Conservation (phyloP, 805 yeast species). For the Suhomyces emberorum region DNA sequence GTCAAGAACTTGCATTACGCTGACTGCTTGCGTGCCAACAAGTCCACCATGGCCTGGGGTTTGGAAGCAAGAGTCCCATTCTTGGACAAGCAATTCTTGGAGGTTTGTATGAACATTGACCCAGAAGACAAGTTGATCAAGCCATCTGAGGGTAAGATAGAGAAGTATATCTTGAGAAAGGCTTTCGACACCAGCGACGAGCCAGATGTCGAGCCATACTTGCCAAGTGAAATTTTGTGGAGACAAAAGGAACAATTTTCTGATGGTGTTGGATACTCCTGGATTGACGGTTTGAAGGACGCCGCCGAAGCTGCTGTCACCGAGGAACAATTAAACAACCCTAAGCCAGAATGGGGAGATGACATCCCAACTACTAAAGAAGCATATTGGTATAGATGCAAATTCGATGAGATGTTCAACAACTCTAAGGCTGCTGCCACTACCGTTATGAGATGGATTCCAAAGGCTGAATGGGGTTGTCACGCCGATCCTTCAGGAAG, state of each 20-base stretch:
- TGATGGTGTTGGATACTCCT: constrained; percentile 99
- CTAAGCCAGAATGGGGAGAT: constrained; percentile 93
- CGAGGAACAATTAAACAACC: constrained; percentile 87
- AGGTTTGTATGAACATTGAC: constrained; percentile 89
- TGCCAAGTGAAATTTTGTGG: constrained; percentile 96
- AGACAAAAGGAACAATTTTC: constrained; percentile 99
- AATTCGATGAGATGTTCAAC: constrained; percentile 86
- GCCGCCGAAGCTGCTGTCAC: constrained; percentile 82
- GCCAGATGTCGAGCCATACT: constrained; percentile 73
- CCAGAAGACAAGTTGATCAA: constrained; percentile 88
- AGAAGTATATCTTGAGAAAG: constrained; percentile 93
- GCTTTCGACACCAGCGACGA: constrained; percentile 94
- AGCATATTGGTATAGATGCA: constrained; percentile 98
- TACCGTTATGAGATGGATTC: constrained; percentile 99
- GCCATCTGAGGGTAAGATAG: constrained; percentile 71
- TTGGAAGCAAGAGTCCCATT: constrained; percentile 99
- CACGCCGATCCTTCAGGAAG: constrained; percentile 98
- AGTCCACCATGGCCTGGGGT: constrained; percentile 99
- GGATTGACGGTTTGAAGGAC: constrained; percentile 98
- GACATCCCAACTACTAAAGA: constrained; percentile 97
- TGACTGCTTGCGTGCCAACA: constrained; percentile 98
- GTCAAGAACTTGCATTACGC: constrained; percentile 96
- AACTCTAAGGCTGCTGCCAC: constrained; percentile 88
- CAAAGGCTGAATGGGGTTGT: constrained; percentile 99
- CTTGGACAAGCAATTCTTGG: constrained; percentile 90